Evolutionary conservation across 305 asterid species (phyloP).

Genomic region (Fraxinus paxiana): DNA sequence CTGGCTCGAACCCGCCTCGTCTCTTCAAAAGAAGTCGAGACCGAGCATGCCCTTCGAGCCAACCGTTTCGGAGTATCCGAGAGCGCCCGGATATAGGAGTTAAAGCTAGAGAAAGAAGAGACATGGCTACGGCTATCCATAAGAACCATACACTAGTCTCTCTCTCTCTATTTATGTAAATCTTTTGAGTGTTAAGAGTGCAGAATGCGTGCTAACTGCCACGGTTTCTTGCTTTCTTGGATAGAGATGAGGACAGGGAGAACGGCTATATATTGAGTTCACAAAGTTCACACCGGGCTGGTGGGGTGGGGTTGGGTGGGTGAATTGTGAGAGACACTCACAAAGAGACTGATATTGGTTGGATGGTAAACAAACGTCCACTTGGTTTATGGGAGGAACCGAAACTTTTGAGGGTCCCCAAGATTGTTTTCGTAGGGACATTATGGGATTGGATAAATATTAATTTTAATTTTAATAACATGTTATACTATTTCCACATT

Average conservation of each 20-base stretch:
- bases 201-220: not conserved
- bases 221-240: conserved; percentile 4
- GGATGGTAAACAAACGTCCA: conserved; percentile 22
- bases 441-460: conserved; percentile 15
- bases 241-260: conserved; percentile 12
- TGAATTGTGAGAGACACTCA: conserved; percentile 7
- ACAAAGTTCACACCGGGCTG: not conserved
- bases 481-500: not conserved
- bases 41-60: conserved; percentile 66
- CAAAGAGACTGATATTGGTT: conserved; percentile 12
- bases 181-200: not conserved
- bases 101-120: conserved; percentile 60
- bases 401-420: conserved; percentile 28
- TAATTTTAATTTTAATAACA: too few relatives aligned
- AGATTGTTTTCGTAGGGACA: not conserved
- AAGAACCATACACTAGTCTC: conserved; percentile 16
- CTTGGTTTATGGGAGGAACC: conserved; percentile 18
- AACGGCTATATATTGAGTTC: conserved; percentile 4
- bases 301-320: not conserved
- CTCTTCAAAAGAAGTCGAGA: conserved; percentile 57
- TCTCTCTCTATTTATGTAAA: not conserved
- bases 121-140: conserved; percentile 35
- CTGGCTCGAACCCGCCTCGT: conserved; percentile 44
- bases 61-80: conserved; percentile 73
- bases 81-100: conserved; percentile 63